Percentiles rank a stretch among this genome's conserved stretches.
Evolutionary conservation across 306 rosid genomes (phyloP).

Genomic region (Cercis canadensis): DNA sequence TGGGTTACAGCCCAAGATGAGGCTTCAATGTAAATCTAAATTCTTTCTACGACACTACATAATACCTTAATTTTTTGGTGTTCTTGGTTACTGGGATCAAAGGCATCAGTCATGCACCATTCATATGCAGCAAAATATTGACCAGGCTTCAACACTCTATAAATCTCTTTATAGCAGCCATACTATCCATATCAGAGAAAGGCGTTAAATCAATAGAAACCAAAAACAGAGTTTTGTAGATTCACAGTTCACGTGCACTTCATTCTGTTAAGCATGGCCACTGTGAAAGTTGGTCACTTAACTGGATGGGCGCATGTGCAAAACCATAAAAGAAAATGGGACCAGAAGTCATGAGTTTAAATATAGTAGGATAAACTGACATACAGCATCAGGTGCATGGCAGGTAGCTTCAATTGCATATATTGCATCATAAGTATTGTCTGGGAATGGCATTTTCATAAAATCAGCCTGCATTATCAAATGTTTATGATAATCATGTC

Average conservation of each 20-base stretch:
- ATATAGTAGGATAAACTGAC: conserved; percentile 28
- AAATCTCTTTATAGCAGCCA: conserved; percentile 95
- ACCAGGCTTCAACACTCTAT: conserved; percentile 92
- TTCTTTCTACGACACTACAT: conserved; percentile 15
- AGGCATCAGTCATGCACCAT: conserved; percentile 95
- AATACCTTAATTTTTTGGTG: conserved; percentile 88
- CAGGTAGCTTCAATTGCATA: conserved; percentile 99
- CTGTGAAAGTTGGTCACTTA: conserved; percentile 5
- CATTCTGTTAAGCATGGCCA: conserved; percentile 12
- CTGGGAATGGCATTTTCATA: conserved; percentile 91
- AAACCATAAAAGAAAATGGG: conserved; percentile 4
- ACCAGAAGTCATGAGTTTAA: background rate
- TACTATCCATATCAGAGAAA: conserved; percentile 47
- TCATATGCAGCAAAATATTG: conserved; percentile 94
- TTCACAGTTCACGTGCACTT: conserved; percentile 19
- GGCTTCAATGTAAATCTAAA: conserved; percentile 1
- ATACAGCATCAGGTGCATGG: conserved; percentile 97
- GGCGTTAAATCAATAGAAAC: conserved; percentile 36
- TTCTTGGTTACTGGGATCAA: conserved; percentile 73
- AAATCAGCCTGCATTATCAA: conserved; percentile 84
- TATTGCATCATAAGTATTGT: conserved; percentile 84
- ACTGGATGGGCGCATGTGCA: background rate
- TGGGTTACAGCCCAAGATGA: conserved; percentile 20
- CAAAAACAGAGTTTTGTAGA: conserved; percentile 15
- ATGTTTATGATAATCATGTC: conserved; percentile 25